phyloP scores from a whole-genome alignment of 139 green algal genomes.

The Deuterostichococcus epilithicus region DNA sequence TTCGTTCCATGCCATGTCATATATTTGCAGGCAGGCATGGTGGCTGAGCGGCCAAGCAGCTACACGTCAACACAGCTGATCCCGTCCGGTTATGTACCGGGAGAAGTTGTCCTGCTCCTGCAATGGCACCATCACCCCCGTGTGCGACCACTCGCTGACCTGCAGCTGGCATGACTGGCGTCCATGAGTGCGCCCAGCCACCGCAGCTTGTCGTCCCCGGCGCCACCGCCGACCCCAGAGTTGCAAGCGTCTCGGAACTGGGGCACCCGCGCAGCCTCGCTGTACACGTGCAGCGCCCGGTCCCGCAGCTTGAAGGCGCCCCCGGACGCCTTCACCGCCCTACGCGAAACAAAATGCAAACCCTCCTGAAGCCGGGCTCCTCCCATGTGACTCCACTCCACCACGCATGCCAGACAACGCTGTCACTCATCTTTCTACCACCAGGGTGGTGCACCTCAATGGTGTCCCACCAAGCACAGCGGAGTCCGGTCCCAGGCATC shows the following conservation, averaged over 20 bases:
- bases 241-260: conserved; percentile 66
- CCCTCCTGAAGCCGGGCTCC: no score
- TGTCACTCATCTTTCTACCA: no score
- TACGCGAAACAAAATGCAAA: not conserved
- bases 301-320: conserved; percentile 68
- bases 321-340: conserved; percentile 1
- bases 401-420: no score
- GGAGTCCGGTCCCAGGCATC: no score
- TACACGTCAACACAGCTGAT: no score
- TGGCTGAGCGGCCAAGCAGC: no score
- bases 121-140: not conserved
- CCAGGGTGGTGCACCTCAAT: no score
- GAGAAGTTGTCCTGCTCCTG: no score
- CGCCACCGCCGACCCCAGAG: conserved; percentile 2
- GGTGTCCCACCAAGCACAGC: no score
- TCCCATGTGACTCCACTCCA: no score
- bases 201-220: conserved; percentile 39
- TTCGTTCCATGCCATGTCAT: not conserved
- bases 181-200: conserved; percentile 83
- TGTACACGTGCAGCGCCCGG: conserved; percentile 77
- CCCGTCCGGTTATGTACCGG: no score
- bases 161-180: conserved; percentile 75
- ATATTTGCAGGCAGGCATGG: no score
- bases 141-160: conserved; percentile 5
- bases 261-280: conserved; percentile 71